Base-by-base conservation (phyloP, 169 alveolate genomes). In the Perkinsus olseni region DNA sequence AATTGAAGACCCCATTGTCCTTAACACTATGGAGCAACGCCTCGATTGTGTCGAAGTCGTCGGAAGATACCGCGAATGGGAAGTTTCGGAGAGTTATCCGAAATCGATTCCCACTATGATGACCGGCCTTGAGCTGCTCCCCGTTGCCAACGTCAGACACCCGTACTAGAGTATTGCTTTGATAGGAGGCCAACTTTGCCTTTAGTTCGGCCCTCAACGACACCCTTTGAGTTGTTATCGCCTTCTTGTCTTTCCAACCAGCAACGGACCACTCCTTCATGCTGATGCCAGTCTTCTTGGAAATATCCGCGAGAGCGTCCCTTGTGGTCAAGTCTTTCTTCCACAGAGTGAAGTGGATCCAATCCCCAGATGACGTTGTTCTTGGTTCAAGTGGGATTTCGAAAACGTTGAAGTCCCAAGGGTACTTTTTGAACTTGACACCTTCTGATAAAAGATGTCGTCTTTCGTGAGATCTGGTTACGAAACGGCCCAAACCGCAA, bases 161-260 rank as follows among this genome's bases (percentile, higher is more conserved):
- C 96, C 95, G 91, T 94, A 93, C 93, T 92, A 92, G 45, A 94
- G 92, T 91, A 92, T 93, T 92, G 31, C 91, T 91, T 74, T 38
- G 8, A 39, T 45, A 37, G 74, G 36, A 31, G 37, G 74, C 37
- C 38, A 95, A 24, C 92, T 93, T 95, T 82, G 40, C 94, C 20
- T 94, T 93, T 48, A 94, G 92, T 36, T 91, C 93, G 31, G 90
- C 38, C 24, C 39, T 51, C 38, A 91, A 91, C 13, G 96, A 94
- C 45, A 94, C 91, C 91, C 74, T 93, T 51, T 95, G 96, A 31
- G 96, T 94, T 62, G 97, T 95, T 31, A 95, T 93, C 38, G 95
- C 97, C 92, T 94, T 94, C 93, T 94, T 95, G 92, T 95, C 97
- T 93, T 95, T 95, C 94, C 94, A 94, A 74, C 97, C 97, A 0